A percentile compares a stretch with the other conserved stretches of the same genome.
Conservation (phyloP, 768 basidiomycete species). For the Suillus ampliporus region DNA sequence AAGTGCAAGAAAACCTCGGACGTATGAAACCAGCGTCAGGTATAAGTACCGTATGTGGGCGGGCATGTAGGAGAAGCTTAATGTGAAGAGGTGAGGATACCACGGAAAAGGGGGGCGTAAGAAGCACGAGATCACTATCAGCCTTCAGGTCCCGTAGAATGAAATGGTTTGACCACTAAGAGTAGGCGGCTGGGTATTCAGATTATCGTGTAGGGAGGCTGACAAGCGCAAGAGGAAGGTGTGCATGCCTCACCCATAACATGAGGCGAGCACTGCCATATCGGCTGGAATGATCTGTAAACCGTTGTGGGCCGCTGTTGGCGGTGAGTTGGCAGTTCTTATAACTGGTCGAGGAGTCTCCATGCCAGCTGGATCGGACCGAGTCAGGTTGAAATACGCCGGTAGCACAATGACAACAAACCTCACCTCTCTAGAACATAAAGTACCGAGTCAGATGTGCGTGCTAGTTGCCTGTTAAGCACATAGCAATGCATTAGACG, state of each 20-base stretch:
- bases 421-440: not conserved
- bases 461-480: not conserved
- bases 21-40: conserved; percentile 4
- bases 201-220: conserved; percentile 6
- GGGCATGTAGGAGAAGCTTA: conserved; percentile 3
- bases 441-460: not conserved
- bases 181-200: not conserved
- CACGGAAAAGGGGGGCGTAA: conserved; percentile 9
- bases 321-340: not conserved
- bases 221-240: conserved; percentile 2
- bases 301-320: not conserved
- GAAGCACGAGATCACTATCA: conserved; percentile 9
- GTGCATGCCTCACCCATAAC: conserved; percentile 3
- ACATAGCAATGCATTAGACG: not conserved
- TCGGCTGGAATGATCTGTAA: not conserved
- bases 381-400: conserved; percentile 1
- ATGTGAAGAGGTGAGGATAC: conserved; percentile 8
- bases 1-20: not conserved
- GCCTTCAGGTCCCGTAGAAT: conserved; percentile 1
- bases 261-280: conserved; percentile 4
- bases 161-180: not conserved
- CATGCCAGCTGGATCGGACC: not conserved
- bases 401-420: not conserved
- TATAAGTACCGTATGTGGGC: conserved; percentile 3
- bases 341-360: not conserved